Percentiles rank a stretch among this genome's conserved stretches.
These are phyloP conservation scores for Zygosaccharomyces sapae DNA, from an alignment of 1,139 yeast species.

Conservation along the genomic window DNA sequence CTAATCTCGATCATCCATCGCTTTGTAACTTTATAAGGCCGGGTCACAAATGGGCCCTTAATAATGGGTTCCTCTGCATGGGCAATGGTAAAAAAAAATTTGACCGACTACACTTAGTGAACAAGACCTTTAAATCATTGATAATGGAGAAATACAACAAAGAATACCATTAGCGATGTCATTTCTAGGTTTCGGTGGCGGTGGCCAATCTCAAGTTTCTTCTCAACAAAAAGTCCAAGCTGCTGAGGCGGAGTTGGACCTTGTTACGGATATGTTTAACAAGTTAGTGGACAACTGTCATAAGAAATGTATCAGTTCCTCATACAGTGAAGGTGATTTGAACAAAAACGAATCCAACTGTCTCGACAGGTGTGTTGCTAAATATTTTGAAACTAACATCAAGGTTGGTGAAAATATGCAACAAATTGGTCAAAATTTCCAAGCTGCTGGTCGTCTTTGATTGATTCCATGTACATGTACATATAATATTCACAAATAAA, in stretches of 20 bases:
- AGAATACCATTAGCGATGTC: slow-evolving; percentile 44
- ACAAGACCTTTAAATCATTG: not conserved
- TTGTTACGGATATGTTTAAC: slow-evolving; percentile 97
- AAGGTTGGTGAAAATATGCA: slow-evolving; percentile 93
- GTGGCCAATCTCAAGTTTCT: slow-evolving; percentile 64
- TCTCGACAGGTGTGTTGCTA: slow-evolving; percentile 94
- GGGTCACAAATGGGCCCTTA: not conserved
- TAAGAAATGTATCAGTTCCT: slow-evolving; percentile 67
- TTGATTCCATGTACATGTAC: slow-evolving; percentile 3
- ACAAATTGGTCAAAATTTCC: slow-evolving; percentile 54
- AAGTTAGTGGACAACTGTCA: slow-evolving; percentile 80
- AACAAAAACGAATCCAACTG: slow-evolving; percentile 84
- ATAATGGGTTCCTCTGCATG: not conserved
- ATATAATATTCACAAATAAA: slow-evolving; percentile 6
- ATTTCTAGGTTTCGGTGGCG: slow-evolving; percentile 82
- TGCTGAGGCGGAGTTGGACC: slow-evolving; percentile 87
- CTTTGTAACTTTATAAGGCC: not conserved
- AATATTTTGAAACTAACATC: slow-evolving; percentile 92
- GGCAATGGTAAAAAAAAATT: not conserved
- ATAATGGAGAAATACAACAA: not conserved
- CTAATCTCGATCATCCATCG: not conserved
- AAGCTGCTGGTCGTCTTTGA: slow-evolving; percentile 37
- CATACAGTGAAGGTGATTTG: slow-evolving; percentile 71
- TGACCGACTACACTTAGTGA: not conserved
- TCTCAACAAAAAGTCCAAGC: slow-evolving; percentile 75